Conservation (phyloP, 108 stramenopile genomes). For the Nitzschia inconspicua region DNA sequence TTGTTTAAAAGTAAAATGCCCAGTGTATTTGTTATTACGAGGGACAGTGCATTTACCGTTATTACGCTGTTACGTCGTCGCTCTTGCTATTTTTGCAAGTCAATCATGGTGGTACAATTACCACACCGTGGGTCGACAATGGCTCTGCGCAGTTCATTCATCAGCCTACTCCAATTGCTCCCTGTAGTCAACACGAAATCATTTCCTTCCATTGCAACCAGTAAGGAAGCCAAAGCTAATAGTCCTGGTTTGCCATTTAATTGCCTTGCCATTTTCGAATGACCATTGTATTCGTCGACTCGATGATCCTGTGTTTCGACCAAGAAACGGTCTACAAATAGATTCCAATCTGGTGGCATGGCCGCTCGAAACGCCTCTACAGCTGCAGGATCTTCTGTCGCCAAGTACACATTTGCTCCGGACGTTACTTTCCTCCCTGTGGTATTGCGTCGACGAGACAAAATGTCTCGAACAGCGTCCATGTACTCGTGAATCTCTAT, state of each 20-base stretch:
- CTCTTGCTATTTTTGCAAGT: conserved; percentile 22
- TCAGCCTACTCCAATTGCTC: conserved; percentile 58
- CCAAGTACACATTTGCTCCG: conserved; percentile 33
- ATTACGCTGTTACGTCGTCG: too few relatives aligned
- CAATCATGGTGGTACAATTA: conserved; percentile 36
- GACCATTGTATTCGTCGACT: conserved; percentile 11
- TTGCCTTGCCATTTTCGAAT: conserved; percentile 3
- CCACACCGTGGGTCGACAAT: conserved; percentile 42
- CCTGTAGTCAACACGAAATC: conserved; percentile 51
- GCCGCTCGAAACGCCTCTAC: conserved; percentile 21
- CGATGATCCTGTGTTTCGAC: conserved; percentile 14
- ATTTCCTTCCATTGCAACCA: conserved; percentile 60
- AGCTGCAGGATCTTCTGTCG: conserved; percentile 50
- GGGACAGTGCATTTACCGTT: too few relatives aligned
- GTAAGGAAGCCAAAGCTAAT: conserved; percentile 39
- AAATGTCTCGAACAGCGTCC: conserved; percentile 26
- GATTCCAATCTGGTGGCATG: conserved; percentile 29
- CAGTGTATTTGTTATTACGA: too few relatives aligned
- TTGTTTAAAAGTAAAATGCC: not conserved
- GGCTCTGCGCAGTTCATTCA: conserved; percentile 46
- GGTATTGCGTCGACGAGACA: conserved; percentile 11
- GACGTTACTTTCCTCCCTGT: not conserved
- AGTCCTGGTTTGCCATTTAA: conserved; percentile 35
- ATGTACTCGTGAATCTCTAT: conserved; percentile 34
- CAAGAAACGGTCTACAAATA: conserved; percentile 39